Evolutionary conservation across 1,284 basidiomycete species (phyloP).

Genomic region (Melampsora americana): DNA sequence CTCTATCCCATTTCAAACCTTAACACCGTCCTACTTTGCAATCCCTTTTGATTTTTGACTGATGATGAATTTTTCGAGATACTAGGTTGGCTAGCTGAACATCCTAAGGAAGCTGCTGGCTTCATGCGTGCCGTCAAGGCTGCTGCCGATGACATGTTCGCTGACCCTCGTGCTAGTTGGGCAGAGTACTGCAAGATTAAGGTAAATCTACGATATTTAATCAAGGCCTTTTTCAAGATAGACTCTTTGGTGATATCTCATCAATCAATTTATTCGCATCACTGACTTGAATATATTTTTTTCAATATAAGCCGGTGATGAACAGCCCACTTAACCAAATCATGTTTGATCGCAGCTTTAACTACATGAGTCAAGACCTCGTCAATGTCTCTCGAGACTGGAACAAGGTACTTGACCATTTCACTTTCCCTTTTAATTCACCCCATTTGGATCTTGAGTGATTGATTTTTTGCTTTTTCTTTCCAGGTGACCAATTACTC

Average conservation of each 20-base stretch:
- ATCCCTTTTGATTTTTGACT: too few species aligned
- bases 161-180: conserved; percentile 54
- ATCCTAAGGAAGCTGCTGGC: conserved; percentile 53
- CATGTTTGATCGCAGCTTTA: conserved; percentile 53
- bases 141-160: conserved; percentile 53
- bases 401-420: conserved; percentile 47
- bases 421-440: neutral
- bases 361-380: conserved; percentile 54
- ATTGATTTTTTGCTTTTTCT: conserved; percentile 31
- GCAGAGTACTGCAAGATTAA: conserved; percentile 53
- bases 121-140: conserved; percentile 56
- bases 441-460: neutral
- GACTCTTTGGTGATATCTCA: neutral
- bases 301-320: conserved; percentile 49
- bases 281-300: neutral
- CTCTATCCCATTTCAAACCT: neutral
- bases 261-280: neutral
- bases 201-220: conserved; percentile 44
- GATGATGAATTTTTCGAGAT: neutral
- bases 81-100: conserved; percentile 47
- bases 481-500: conserved; percentile 54
- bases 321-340: conserved; percentile 52
- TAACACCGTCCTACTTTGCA: too few species aligned
- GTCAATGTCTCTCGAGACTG: conserved; percentile 51
- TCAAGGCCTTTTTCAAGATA: neutral